A percentile compares a stretch with the other conserved stretches of the same genome.
Evolutionary conservation across 805 yeast species (phyloP).

Genomic region (Wickerhamiella allomyrinae): DNA sequence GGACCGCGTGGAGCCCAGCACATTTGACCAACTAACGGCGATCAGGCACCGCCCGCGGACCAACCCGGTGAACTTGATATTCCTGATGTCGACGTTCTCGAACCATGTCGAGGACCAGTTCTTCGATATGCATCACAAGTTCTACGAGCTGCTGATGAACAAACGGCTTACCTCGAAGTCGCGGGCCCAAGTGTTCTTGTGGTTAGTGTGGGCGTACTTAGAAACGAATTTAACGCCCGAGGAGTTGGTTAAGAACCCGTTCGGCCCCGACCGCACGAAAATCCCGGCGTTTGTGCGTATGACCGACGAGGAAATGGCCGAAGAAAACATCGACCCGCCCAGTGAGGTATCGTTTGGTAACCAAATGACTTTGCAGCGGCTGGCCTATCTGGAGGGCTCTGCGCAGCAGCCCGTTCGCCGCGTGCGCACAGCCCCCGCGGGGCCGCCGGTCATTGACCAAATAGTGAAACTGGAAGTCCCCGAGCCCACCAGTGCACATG

Average conservation of each 20-base stretch:
- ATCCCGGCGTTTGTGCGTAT: slow-evolving; percentile 28
- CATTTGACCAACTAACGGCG: slow-evolving; percentile 7
- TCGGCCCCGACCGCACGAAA: slow-evolving; percentile 30
- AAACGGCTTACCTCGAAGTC: slow-evolving; percentile 44
- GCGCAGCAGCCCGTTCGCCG: slow-evolving; percentile 6
- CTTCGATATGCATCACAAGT: slow-evolving; percentile 19
- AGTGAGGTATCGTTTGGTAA: slow-evolving; percentile 33
- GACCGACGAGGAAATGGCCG: slow-evolving; percentile 20
- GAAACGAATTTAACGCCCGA: slow-evolving; percentile 53
- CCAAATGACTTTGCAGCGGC: slow-evolving; percentile 27
- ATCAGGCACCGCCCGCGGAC: slow-evolving; percentile 30
- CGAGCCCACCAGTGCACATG: slow-evolving; percentile 11
- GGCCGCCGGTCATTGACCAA: neutral
- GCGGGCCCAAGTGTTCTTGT: slow-evolving; percentile 60
- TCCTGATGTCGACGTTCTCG: slow-evolving; percentile 49
- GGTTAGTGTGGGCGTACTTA: slow-evolving; percentile 69
- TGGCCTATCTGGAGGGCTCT: slow-evolving; percentile 22
- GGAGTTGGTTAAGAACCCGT: slow-evolving; percentile 44
- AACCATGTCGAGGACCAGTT: slow-evolving; percentile 36
- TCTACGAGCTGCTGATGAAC: slow-evolving; percentile 49
- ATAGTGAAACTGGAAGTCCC: slow-evolving; percentile 9
- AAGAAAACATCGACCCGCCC: slow-evolving; percentile 32
- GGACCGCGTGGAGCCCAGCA: slow-evolving; percentile 28
- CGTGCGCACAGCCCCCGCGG: neutral
- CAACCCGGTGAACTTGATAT: slow-evolving; percentile 65